phyloP scores from a whole-genome alignment of 106 monocot species.

The Triglochin maritima region DNA sequence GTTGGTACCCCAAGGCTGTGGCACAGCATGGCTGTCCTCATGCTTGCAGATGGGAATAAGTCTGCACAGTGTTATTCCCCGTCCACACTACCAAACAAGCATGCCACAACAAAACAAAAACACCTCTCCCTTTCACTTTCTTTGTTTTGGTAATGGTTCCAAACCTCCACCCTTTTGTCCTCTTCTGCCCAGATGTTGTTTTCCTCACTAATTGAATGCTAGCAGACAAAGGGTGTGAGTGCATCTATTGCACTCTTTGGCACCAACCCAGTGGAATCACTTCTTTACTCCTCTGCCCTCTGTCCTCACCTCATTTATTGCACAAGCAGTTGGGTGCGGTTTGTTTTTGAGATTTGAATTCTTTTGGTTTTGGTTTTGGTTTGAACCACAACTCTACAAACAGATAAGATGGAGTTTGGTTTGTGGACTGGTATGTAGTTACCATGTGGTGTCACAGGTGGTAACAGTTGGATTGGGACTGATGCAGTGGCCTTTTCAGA shows the following conservation, averaged over 20 bases:
- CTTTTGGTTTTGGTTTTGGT: no score
- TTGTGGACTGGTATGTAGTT: no score
- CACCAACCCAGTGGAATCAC: not conserved
- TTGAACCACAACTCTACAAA: not conserved
- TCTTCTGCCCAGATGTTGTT: conserved; percentile 3
- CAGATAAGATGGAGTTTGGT: not conserved
- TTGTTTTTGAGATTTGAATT: no score
- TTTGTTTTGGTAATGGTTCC: conserved; percentile 6
- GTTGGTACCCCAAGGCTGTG: not conserved
- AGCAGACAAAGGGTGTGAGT: not conserved
- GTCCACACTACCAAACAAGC: not conserved
- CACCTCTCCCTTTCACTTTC: conserved; percentile 9
- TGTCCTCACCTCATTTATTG: not conserved
- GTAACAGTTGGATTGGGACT: no score
- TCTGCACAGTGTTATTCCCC: not conserved
- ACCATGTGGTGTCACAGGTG: no score
- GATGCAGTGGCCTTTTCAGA: no score
- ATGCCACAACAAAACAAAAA: conserved; percentile 9
- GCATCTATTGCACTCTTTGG: not conserved
- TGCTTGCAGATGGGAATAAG: conserved; percentile 1
- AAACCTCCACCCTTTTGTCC: conserved; percentile 2
- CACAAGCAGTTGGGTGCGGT: no score
- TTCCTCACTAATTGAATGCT: not conserved
- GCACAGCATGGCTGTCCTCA: not conserved
- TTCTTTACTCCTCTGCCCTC: not conserved